phyloP scores from a whole-genome alignment of 805 yeast species.

The Wickerhamiella azymoides region DNA sequence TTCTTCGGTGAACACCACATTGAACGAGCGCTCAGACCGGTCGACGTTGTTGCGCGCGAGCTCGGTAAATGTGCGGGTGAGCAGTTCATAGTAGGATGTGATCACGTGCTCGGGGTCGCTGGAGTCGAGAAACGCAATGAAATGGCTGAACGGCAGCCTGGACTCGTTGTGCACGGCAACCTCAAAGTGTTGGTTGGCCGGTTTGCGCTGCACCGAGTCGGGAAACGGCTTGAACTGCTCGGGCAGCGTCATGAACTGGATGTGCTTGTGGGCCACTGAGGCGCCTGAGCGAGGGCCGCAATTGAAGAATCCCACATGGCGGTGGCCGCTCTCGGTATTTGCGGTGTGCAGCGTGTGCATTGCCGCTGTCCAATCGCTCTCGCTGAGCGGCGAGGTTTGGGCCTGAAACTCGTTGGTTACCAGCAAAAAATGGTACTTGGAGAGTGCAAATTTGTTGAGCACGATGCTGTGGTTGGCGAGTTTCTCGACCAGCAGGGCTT shows the following conservation, averaged over 20 bases:
- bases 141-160: conserved; percentile 70
- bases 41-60: conserved; percentile 25
- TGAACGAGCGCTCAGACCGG: conserved; percentile 39
- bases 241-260: conserved; percentile 73
- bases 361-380: conserved; percentile 51
- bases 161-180: conserved; percentile 32
- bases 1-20: conserved; percentile 63
- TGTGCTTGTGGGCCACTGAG: conserved; percentile 86
- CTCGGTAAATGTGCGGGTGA: conserved; percentile 52
- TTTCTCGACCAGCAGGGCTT: conserved; percentile 48
- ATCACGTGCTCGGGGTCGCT: conserved; percentile 32
- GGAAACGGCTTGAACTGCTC: conserved; percentile 43
- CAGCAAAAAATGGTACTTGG: conserved; percentile 62
- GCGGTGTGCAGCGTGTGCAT: conserved; percentile 40
- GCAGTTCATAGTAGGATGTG: conserved; percentile 52
- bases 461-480: conserved; percentile 46
- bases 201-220: conserved; percentile 27
- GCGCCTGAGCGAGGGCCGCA: conserved; percentile 85
- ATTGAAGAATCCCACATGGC: conserved; percentile 75
- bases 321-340: conserved; percentile 30
- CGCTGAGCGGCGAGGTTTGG: conserved; percentile 59
- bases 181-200: neutral
- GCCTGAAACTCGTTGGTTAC: conserved; percentile 62
- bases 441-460: conserved; percentile 77
- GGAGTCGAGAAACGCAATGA: conserved; percentile 43